A percentile compares a stretch with the other conserved stretches of the same genome.
These are phyloP conservation scores for Panus rudis DNA, from an alignment of 768 basidiomycete species.

Conservation along the genomic window DNA sequence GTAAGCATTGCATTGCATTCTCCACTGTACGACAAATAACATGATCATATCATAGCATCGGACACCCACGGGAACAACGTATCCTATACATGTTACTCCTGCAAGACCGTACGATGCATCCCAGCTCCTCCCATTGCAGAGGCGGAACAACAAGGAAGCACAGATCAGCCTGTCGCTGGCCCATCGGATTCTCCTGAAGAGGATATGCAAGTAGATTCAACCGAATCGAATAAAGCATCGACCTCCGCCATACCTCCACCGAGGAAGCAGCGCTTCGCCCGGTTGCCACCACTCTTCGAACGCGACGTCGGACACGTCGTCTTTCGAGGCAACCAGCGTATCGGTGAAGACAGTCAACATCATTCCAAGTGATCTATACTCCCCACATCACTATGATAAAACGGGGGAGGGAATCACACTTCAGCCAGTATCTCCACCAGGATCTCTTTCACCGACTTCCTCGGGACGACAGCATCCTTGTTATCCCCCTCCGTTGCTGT, in stretches of 20 bases:
- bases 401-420: slow-evolving; percentile 27
- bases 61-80: slow-evolving; percentile 47
- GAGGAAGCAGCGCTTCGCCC: slow-evolving; percentile 27
- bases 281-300: slow-evolving; percentile 54
- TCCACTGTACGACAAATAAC: slow-evolving; percentile 1
- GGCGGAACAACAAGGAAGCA: slow-evolving; percentile 1
- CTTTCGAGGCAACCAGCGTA: slow-evolving; percentile 45
- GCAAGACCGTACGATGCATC: slow-evolving; percentile 52
- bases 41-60: slow-evolving; percentile 26
- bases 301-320: slow-evolving; percentile 56
- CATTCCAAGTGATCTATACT: not conserved
- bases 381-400: not conserved
- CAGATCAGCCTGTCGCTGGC: not conserved
- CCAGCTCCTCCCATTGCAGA: slow-evolving; percentile 52
- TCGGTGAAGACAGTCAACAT: not conserved
- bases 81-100: slow-evolving; percentile 52
- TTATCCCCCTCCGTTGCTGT: too few species aligned
- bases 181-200: slow-evolving; percentile 4
- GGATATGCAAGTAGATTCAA: slow-evolving; percentile 5
- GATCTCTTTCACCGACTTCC: slow-evolving; percentile 57
- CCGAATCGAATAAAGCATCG: not conserved
- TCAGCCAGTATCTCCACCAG: slow-evolving; percentile 51
- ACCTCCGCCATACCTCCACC: not conserved
- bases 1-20: slow-evolving; percentile 32
- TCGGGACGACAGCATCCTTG: too few species aligned